Evolutionary conservation across 1,284 basidiomycete genomes (phyloP), one percentile per base, ranked within the genome.

Genomic region (Cutaneotrichosporon sp.): DNA sequence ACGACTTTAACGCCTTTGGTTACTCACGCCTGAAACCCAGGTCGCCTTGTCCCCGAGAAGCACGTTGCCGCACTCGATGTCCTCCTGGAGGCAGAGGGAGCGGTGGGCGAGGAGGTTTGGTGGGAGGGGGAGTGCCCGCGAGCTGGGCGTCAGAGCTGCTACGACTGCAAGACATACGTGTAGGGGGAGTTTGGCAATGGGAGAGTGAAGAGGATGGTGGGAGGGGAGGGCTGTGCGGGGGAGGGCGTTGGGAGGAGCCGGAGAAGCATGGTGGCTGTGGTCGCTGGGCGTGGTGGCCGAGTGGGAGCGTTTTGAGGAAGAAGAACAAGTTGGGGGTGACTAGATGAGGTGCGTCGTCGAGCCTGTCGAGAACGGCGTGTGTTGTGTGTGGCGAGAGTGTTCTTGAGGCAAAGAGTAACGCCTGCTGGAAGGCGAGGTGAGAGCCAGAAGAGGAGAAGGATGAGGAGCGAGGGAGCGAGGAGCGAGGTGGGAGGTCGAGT

Each of bases 131-230:
- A 80, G 70, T 13, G 71, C 71, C 49, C 73, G 70, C 0, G 72
- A 64, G 29, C 72, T 72, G 58, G 13, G 29, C 9, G 52, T 38
- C n/a, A 24, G 13, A 34, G 16, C 31, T 56, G 29, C 20, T 11
- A 27, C 4, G 25, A 13, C 24, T 38, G 47, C 18, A 20, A 4
- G 6, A 74, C 74, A 65, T 62, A 76, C 72, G 76, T 79, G 70
- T 80, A 80, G 8, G 86, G 84, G 22, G 87, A 82, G 20, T 79
- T 77, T 8, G 83, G 81, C 64, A 89, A 87, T 33, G 85, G 76
- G 56, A 91, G 78, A 31, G 84, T 85, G 79, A 91, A 90, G 72
- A 89, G 84, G 70, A 92, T 86, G 49, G 86, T 85, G 18, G 88
- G 85, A 31, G 86, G 83, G 4, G 84, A 81, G 2, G 82, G 75